Base-by-base conservation (phyloP, 495 filamentous ascomycete species). In the Massariosphaeria phaeospora region DNA sequence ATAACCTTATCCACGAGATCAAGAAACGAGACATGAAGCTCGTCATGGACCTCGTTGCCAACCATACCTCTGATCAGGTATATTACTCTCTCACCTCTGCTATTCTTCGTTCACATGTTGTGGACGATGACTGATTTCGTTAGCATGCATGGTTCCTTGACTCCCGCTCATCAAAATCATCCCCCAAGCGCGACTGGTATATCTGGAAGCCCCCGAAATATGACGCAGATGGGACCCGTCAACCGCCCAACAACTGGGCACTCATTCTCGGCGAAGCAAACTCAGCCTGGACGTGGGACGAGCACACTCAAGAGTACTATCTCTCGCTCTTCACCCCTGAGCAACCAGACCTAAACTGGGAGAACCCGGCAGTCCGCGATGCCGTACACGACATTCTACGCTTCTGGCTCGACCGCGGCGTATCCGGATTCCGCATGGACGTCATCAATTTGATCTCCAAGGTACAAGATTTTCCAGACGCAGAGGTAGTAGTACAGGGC, bases 171-270 rank as follows among this genome's bases (percentile, higher is more conserved):
- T 77, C 72, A 33, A 72, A 70, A 54, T 53, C 53, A 20, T 72
- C 65, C 44, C 60, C 77, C 8, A 81, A 82, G 41, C 74, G 78
- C 8, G 72, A 77, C 55, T 83, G 79, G 79, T 83, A 83, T 45
- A 78, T 82, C 61, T 83, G 79, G 79, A 72, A 73, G 48, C 70
- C 72, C 9, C 66, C 78, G 0, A 69, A 67, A 24, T 74, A 74
- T 48, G 75, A 79, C 48, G 57, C 61, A 1, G 55, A 74, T 23
- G 79, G 80, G n/a, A 72, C 70, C 2, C 72, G 75, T 4, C 62
- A 65, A n/a, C 80, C 79, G 0, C 80, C 80, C 0, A 83, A 79
- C 48, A 83, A 83, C 63, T 83, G 78, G 76, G 70, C 73, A 24
- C 67, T 69, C 51, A 71, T 75, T 21, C 78, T 82, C 26, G 78